These are phyloP conservation scores for Tephrocybe sp. DNA, from an alignment of 768 basidiomycete genomes.

Conservation along the genomic window DNA sequence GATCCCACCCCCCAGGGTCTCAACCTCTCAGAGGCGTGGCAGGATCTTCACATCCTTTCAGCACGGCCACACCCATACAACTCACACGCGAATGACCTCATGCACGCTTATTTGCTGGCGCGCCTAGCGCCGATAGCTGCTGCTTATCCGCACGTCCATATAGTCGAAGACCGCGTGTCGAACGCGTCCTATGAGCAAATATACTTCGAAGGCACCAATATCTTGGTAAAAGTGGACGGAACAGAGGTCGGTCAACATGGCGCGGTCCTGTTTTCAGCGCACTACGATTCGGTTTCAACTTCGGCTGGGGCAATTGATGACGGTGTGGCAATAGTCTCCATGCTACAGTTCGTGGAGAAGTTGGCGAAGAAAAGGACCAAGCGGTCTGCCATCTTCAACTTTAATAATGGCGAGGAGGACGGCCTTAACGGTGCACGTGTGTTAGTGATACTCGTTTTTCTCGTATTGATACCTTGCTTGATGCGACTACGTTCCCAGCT, in stretches of 20 bases:
- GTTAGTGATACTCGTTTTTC: constrained; percentile 28
- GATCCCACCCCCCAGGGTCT: constrained; percentile 6
- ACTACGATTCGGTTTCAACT: constrained; percentile 80
- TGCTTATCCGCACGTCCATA: constrained; percentile 43
- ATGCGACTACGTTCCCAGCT: too few species aligned
- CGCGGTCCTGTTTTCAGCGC: constrained; percentile 74
- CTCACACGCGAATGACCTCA: constrained; percentile 73
- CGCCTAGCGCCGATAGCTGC: constrained; percentile 50
- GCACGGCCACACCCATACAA: constrained; percentile 75
- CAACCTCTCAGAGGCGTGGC: constrained; percentile 15
- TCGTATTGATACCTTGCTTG: constrained; percentile 1
- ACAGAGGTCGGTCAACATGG: constrained; percentile 35
- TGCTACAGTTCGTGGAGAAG: constrained; percentile 48
- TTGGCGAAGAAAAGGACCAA: constrained; percentile 24
- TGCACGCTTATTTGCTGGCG: constrained; percentile 57
- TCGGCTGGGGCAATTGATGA: constrained; percentile 77
- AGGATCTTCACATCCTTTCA: constrained; percentile 43
- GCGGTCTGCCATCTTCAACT: constrained; percentile 75
- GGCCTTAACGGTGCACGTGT: constrained; percentile 70
- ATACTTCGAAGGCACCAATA: constrained; percentile 71
- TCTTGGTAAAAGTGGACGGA: constrained; percentile 65
- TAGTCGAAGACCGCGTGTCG: constrained; percentile 45
- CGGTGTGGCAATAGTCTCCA: constrained; percentile 19
- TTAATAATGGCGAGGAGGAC: constrained; percentile 87
- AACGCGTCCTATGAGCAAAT: constrained; percentile 27